phyloP scores from a whole-genome alignment of 108 stramenopile species.

The Cylindrotheca fusiformis region DNA sequence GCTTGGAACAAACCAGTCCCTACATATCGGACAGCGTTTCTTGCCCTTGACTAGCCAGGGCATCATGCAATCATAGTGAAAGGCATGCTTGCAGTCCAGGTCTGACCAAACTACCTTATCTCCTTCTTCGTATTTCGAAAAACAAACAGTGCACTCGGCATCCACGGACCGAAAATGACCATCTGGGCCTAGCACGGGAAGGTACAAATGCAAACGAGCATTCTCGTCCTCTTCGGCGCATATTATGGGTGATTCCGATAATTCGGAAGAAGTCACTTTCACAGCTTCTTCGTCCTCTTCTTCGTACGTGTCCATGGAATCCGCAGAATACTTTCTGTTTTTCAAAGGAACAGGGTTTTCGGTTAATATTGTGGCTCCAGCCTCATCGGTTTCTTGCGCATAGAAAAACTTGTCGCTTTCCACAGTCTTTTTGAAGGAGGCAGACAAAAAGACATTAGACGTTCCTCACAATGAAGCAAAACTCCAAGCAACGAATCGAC shows the following conservation, averaged over 20 bases:
- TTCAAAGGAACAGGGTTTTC: not conserved
- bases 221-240: slow-evolving; percentile 13
- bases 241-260: not conserved
- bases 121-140: slow-evolving; percentile 51
- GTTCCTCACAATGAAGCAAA: not conserved
- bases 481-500: not conserved
- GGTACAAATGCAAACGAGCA: slow-evolving; percentile 13
- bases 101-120: slow-evolving; percentile 52
- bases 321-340: not conserved
- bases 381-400: slow-evolving; percentile 7
- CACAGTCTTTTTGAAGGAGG: slow-evolving; percentile 4
- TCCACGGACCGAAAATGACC: slow-evolving; percentile 22
- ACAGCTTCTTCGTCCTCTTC: not conserved
- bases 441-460: not conserved
- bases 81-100: slow-evolving; percentile 55
- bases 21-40: slow-evolving; percentile 68
- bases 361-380: not conserved
- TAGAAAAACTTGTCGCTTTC: slow-evolving; percentile 6
- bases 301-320: not conserved
- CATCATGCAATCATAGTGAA: slow-evolving; percentile 68
- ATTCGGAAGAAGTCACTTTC: not conserved
- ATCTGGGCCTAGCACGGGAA: slow-evolving; percentile 3
- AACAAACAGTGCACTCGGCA: slow-evolving; percentile 55
- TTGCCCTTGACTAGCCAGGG: slow-evolving; percentile 63
- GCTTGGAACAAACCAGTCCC: slow-evolving; percentile 58